Evolutionary conservation across 2,329 filamentous ascomycete genomes (phyloP).

Genomic region (Diplodia intermedia): DNA sequence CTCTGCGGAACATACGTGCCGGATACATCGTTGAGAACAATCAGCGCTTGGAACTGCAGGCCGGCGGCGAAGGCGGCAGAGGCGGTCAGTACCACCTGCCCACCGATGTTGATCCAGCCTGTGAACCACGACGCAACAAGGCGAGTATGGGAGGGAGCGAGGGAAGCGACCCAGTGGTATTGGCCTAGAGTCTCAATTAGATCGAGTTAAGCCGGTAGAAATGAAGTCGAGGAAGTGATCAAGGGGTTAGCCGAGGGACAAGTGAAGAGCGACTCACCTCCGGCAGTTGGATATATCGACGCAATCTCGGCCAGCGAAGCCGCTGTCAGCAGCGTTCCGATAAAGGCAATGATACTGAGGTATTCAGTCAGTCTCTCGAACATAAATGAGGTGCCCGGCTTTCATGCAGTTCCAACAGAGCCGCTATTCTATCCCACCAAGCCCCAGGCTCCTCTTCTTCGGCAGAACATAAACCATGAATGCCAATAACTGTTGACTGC

Average conservation of each 20-base stretch:
- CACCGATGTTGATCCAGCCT: slow-evolving; percentile 56
- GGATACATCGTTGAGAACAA: slow-evolving; percentile 50
- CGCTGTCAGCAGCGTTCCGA: slow-evolving; percentile 70
- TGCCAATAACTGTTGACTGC: neutral
- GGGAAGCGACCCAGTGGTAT: slow-evolving; percentile 56
- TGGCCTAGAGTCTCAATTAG: slow-evolving; percentile 40
- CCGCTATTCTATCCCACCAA: neutral
- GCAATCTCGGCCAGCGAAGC: slow-evolving; percentile 73
- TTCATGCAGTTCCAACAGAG: neutral
- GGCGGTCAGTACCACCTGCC: slow-evolving; percentile 55
- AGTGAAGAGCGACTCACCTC: slow-evolving; percentile 60
- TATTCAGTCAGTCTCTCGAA: neutral
- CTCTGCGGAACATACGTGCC: slow-evolving; percentile 50
- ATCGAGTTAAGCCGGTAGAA: neutral
- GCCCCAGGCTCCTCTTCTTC: neutral
- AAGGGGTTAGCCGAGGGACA: slow-evolving; percentile 53
- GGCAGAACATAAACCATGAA: slow-evolving; percentile 37
- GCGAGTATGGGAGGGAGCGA: slow-evolving; percentile 46
- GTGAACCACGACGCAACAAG: slow-evolving; percentile 50
- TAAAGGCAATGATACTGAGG: slow-evolving; percentile 47
- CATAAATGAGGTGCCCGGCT: neutral
- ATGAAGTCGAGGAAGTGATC: neutral
- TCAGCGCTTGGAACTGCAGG: slow-evolving; percentile 53
- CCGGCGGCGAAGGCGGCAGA: slow-evolving; percentile 58
- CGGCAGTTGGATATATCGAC: slow-evolving; percentile 74